Percentiles rank a stretch among this genome's conserved stretches.
phyloP scores from a whole-genome alignment of 176 grass and related monocot genomes.

The Oropetium thomaeum region DNA sequence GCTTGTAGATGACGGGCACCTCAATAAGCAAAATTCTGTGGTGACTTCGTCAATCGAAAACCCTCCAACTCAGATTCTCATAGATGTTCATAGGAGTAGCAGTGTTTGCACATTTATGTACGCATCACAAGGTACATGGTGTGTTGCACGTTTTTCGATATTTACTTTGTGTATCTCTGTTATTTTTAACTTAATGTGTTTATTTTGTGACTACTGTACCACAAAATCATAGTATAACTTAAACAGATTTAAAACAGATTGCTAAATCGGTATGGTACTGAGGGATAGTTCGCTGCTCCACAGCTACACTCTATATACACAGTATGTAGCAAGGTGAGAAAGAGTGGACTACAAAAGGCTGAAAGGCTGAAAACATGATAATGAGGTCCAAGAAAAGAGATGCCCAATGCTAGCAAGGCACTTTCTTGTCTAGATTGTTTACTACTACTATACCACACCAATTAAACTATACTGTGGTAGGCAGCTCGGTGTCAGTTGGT shows the following conservation, averaged over 20 bases:
- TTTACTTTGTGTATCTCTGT: too few species aligned
- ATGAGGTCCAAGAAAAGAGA: conserved; percentile 45
- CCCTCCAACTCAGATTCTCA: too few species aligned
- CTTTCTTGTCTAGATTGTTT: conserved; percentile 47
- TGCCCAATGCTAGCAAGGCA: conserved; percentile 39
- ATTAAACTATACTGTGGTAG: conserved; percentile 41
- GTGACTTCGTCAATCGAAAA: too few species aligned
- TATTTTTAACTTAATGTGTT: too few species aligned
- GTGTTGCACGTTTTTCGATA: too few species aligned
- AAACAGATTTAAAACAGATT: background rate
- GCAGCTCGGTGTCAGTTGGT: conserved; percentile 34
- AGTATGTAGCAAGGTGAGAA: background rate
- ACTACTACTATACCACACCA: background rate
- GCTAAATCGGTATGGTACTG: conserved; percentile 2
- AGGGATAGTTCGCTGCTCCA: background rate
- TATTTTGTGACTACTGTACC: background rate
- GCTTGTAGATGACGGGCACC: too few species aligned
- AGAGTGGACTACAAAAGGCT: conserved; percentile 20
- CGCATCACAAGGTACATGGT: too few species aligned
- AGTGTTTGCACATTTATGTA: too few species aligned
- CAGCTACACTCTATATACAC: conserved; percentile 9
- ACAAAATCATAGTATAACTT: background rate
- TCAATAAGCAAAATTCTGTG: too few species aligned
- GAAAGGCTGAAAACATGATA: conserved; percentile 47
- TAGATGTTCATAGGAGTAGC: too few species aligned